Evolutionary conservation across 2,329 filamentous ascomycete genomes (phyloP).

Genomic region (Talaromyces rugulosus): DNA sequence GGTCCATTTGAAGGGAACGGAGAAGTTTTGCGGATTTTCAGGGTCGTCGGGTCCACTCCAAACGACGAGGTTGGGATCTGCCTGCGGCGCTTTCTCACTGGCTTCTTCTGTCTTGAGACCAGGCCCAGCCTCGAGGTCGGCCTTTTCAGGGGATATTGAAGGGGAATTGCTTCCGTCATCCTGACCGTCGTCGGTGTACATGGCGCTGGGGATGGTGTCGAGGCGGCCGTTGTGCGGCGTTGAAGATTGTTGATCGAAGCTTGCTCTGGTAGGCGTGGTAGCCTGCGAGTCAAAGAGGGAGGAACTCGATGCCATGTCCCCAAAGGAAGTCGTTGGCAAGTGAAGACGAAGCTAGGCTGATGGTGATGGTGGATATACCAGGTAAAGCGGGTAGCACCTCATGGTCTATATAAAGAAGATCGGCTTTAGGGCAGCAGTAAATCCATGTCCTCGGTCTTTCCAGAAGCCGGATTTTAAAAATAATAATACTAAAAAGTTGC

Average conservation of each 20-base stretch:
- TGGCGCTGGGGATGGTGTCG: constrained; percentile 9
- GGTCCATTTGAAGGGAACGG: constrained; percentile 32
- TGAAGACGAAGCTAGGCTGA: neutral
- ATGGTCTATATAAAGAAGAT: neutral
- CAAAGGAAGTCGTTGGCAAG: neutral
- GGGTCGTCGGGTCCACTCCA: constrained; percentile 28
- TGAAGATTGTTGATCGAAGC: constrained; percentile 3
- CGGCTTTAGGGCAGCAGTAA: too few relatives aligned
- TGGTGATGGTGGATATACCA: neutral
- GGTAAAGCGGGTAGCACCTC: neutral
- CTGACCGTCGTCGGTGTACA: neutral
- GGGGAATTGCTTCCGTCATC: neutral
- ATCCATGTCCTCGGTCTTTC: neutral
- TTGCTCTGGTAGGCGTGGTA: constrained; percentile 8
- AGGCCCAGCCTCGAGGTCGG: neutral
- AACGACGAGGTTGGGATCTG: constrained; percentile 27
- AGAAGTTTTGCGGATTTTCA: constrained; percentile 27
- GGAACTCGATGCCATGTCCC: neutral
- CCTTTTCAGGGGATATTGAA: neutral
- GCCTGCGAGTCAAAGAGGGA: constrained; percentile 7
- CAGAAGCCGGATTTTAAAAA: neutral
- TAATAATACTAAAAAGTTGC: neutral
- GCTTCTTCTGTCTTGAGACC: neutral
- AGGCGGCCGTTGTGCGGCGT: neutral
- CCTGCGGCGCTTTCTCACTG: constrained; percentile 11